Base-by-base conservation (phyloP, 768 basidiomycete species). In the Kwoniella sp. region DNA sequence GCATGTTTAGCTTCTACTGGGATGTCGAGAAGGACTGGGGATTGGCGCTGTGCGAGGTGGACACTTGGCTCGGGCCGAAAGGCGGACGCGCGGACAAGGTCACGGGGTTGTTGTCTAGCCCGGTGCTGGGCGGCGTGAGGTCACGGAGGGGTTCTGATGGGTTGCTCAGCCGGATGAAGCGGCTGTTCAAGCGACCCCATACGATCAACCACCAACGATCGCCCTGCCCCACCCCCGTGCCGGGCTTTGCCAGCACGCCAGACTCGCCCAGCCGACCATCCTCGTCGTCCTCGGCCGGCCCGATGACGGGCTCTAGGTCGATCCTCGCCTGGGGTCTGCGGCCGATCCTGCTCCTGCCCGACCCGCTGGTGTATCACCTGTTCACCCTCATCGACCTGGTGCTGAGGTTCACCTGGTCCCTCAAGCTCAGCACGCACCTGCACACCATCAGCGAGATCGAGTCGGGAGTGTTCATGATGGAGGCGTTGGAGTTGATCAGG, bases 21-120 rank as follows among this genome's bases (percentile, higher is more conserved):
- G 95, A 98, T 75, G 81, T 98, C 36, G 90, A 89, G 41, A 88
- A 93, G 71, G 95, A 99, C 71, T 99, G 93, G 92, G 95, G 95
- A 5, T 79, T 99, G 48, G 81, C 84, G 38, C 76, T 96, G 36
- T 76, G 98, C 53, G 79, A 79, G 6, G 57, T 67, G 3, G 53
- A 62, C 14, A 73, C 72, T 5, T 76, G 76, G 76, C 46, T 67
- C 15, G 51, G 54, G 3, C 36, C 56, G 1, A 54, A 33, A 28
- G 29, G 45, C 12, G 46, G 29, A 20, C 22, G 51, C 2, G 37
- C 48, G 25, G 37, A 36, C 22, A 36, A 45, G 17, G 43, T 44
- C 44, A 22, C 37, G 3, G 49, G 50, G 5, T 23, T 50, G 3
- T 22, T 54, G 3, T 37, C 41, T 15, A 41, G 27, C 10, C 55